Percentiles rank a stretch among this genome's conserved stretches.
phyloP scores from a whole-genome alignment of 1,284 basidiomycete genomes.

The Coniophora puteana region DNA sequence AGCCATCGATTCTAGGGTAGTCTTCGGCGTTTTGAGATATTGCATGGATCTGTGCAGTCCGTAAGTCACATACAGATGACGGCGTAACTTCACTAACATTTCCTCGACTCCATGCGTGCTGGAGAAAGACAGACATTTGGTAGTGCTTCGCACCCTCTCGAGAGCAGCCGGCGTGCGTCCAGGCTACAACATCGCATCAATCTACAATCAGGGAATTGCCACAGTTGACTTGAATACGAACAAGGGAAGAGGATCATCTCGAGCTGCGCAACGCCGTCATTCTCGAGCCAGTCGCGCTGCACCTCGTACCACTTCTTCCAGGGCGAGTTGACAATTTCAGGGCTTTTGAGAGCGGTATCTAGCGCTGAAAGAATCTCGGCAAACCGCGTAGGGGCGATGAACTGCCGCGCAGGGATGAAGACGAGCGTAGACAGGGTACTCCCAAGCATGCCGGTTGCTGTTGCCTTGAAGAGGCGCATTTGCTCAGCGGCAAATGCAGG shows the following conservation, averaged over 20 bases:
- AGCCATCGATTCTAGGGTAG: slow-evolving; percentile 12
- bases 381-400: slow-evolving; percentile 12
- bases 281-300: slow-evolving; percentile 15
- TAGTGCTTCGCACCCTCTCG: slow-evolving; percentile 13
- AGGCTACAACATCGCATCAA: slow-evolving; percentile 7
- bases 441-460: slow-evolving; percentile 11
- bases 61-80: too few relatives aligned
- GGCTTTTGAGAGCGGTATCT: slow-evolving; percentile 9
- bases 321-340: slow-evolving; percentile 12
- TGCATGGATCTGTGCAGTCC: slow-evolving; percentile 15
- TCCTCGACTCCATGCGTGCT: slow-evolving; percentile 19
- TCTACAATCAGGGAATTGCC: not conserved
- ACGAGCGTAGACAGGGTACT: slow-evolving; percentile 15
- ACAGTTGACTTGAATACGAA: too few relatives aligned
- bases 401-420: slow-evolving; percentile 11
- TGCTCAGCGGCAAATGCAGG: slow-evolving; percentile 7
- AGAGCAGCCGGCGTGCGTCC: slow-evolving; percentile 12
- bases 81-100: too few relatives aligned
- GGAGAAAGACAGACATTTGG: slow-evolving; percentile 9
- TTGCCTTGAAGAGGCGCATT: slow-evolving; percentile 11
- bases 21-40: slow-evolving; percentile 15
- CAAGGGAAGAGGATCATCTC: slow-evolving; percentile 15
- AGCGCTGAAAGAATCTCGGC: slow-evolving; percentile 7
- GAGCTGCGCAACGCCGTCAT: slow-evolving; percentile 16
- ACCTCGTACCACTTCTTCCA: slow-evolving; percentile 14